phyloP scores from a whole-genome alignment of 192 early-diverging fungal genomes.

The Umbelopsis vinacea region DNA sequence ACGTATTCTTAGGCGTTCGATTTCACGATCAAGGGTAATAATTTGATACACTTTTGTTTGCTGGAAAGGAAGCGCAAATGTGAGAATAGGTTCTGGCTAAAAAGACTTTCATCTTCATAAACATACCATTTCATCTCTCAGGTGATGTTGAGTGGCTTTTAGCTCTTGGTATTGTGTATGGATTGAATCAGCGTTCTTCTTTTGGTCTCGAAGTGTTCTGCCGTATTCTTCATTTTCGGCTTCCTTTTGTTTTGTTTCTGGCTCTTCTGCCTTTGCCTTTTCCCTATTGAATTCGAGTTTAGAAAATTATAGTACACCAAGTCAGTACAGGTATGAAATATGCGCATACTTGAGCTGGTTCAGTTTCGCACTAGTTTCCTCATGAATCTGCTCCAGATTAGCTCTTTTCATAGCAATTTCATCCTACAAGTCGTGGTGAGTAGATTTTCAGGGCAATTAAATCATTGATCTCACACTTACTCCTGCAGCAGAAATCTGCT shows the following conservation, averaged over 20 bases:
- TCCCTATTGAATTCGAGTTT: neutral
- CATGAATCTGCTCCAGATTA: constrained; percentile 15
- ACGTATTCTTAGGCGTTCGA: neutral
- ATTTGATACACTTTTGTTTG: constrained; percentile 12
- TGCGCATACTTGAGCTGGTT: neutral
- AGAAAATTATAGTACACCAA: neutral
- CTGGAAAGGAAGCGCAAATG: neutral
- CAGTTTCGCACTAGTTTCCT: neutral
- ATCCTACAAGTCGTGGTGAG: neutral
- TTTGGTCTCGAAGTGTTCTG: neutral
- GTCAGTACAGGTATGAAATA: neutral
- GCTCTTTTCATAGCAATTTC: constrained; percentile 8
- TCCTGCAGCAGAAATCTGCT: constrained; percentile 13
- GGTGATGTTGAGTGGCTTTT: constrained; percentile 8
- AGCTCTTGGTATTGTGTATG: constrained; percentile 12
- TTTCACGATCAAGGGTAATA: constrained; percentile 19
- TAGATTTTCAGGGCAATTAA: neutral
- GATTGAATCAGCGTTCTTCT: neutral
- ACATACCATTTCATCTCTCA: constrained; percentile 11
- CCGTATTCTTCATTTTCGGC: constrained; percentile 18
- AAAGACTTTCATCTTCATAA: neutral
- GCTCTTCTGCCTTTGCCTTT: constrained; percentile 4
- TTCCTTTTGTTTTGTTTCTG: constrained; percentile 1
- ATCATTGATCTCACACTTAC: neutral
- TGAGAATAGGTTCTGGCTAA: neutral